phyloP scores from a whole-genome alignment of 805 yeast species.

The Candida hispaniensis region DNA sequence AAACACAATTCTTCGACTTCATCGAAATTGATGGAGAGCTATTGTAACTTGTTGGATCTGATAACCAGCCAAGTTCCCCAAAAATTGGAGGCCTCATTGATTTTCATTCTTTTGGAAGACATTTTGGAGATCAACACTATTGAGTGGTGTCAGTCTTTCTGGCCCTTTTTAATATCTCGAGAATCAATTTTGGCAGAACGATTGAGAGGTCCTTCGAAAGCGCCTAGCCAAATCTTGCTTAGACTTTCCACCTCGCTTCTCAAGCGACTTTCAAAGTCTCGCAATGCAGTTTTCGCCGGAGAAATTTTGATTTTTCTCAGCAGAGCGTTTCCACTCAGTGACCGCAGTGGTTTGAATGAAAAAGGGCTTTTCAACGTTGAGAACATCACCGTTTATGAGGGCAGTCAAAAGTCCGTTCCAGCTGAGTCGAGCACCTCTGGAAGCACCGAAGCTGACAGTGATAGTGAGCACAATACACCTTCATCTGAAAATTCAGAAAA shows the following conservation, averaged over 20 bases:
- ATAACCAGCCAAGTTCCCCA: too few species aligned
- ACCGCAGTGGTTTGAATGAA: conserved; percentile 30
- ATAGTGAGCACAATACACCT: conserved; percentile 15
- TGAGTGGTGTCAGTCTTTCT: conserved; percentile 29
- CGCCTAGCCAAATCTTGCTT: conserved; percentile 30
- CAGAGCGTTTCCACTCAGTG: conserved; percentile 29
- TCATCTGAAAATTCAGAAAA: conserved; percentile 14
- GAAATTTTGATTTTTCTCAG: conserved; percentile 28
- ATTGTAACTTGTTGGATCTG: too few species aligned
- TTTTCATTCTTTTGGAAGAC: conserved; percentile 27
- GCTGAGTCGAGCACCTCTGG: too few species aligned
- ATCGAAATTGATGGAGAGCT: too few species aligned
- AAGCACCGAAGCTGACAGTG: conserved; percentile 6
- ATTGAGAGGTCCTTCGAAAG: conserved; percentile 15
- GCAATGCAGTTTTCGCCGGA: conserved; percentile 29
- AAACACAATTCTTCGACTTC: too few species aligned
- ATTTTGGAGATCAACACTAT: conserved; percentile 27
- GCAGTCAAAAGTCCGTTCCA: conserved; percentile 1
- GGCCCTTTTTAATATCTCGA: conserved; percentile 28
- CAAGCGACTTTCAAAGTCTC: conserved; percentile 28
- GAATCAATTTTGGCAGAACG: conserved; percentile 19
- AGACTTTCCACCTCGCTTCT: conserved; percentile 29
- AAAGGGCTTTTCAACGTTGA: conserved; percentile 29
- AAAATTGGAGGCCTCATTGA: conserved; percentile 19
- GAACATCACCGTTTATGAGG: conserved; percentile 26